These are phyloP conservation scores for Ophiorrhiza pumila DNA, from an alignment of 257 asterid species.

Conservation along the genomic window DNA sequence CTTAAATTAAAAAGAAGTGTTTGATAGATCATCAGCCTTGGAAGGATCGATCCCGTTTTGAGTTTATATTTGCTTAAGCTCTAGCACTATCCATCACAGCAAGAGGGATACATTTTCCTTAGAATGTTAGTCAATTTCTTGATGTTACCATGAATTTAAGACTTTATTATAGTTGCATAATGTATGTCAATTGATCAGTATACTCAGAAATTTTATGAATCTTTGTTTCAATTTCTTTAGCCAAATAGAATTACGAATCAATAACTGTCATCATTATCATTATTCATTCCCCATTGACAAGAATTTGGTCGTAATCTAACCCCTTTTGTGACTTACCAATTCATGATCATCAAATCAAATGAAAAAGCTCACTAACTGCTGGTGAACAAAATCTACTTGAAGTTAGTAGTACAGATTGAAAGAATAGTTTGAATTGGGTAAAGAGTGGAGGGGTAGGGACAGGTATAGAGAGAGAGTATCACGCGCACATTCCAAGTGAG, in stretches of 20 bases:
- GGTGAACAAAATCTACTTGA: conserved; percentile 11
- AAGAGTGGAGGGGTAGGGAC: conserved; percentile 14
- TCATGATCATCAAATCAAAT: neutral
- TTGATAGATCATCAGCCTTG: neutral
- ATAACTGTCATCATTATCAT: too few relatives aligned
- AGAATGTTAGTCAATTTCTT: neutral
- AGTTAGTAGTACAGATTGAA: conserved; percentile 13
- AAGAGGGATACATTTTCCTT: neutral
- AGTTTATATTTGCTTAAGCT: conserved; percentile 9
- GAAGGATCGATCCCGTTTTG: neutral
- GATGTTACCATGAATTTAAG: neutral
- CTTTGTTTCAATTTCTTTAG: neutral
- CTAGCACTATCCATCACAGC: conserved; percentile 1
- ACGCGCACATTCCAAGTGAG: conserved; percentile 52
- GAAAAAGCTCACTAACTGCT: conserved; percentile 1
- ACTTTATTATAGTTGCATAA: neutral
- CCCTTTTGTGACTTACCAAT: neutral
- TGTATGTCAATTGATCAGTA: neutral
- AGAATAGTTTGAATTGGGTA: neutral
- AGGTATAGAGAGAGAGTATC: conserved; percentile 27
- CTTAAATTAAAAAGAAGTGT: neutral
- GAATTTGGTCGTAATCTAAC: neutral
- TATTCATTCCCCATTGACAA: neutral
- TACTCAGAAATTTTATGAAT: too few relatives aligned
- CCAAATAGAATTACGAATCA: neutral